Base-by-base conservation (phyloP, 805 yeast genomes). In the Candida glaebosa region DNA sequence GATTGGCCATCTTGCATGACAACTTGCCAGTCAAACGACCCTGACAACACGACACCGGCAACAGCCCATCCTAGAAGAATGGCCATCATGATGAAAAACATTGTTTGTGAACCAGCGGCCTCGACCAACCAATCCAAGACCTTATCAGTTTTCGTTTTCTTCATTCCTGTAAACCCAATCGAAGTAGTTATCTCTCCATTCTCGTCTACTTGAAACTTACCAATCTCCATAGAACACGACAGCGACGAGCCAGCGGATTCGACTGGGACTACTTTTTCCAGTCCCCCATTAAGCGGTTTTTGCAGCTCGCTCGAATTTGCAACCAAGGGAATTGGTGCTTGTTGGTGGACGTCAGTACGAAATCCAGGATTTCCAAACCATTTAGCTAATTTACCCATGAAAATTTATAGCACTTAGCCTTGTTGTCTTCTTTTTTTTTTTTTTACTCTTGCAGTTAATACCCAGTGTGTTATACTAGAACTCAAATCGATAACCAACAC, bases 1-100 rank as follows among this genome's bases (percentile, higher is more conserved):
- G 34, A 10, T 31, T 31, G 34, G 16, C n/a, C 34, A 31, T 31
- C 34, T 12, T 10, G 16, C n/a, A 31, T 31, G 10, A 31, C 34
- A 31, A 14, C n/a, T 31, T 31, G 34, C 34, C 34, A 31, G 8
- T 10, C 34, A 14, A 31, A 10, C n/a, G 34, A n/a, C 7, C 16
- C 34, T 7, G n/a, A 12, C 14, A 14, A 12, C 8, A 14, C 16
- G 34, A 31, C 14, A 12, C n/a, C n/a, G n/a, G 8, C 34, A 31
- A 31, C 14, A 31, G 16, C 34, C 34, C 34, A 31, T 8, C 34
- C 34, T 12, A 31, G 10, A 12, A 31, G 16, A 12, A 31, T 12
- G 16, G 14, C 16, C 16, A 12, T 31, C n/a, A 31, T 31, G 14
- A 31, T 14, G n/a, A 31, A 31, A 31, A 31, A 31, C 16, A 14